Evolutionary conservation across 495 filamentous ascomycete species (phyloP).

Genomic region (Trichoderma virens): DNA sequence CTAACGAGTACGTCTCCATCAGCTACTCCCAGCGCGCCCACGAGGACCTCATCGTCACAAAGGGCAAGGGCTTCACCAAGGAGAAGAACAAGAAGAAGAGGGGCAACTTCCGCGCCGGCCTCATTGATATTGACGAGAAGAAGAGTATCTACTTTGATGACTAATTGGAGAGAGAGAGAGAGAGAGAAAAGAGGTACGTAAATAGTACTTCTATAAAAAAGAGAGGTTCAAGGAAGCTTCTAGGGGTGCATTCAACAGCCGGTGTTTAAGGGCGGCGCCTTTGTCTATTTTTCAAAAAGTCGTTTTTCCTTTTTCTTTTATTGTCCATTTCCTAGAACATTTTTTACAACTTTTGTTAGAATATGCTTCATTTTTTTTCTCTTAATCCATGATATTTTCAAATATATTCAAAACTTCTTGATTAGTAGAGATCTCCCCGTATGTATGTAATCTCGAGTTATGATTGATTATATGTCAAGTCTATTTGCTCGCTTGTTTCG

Average conservation of each 20-base stretch:
- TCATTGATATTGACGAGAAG: conserved; percentile 64
- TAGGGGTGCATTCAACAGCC: background rate
- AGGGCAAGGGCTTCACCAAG: conserved; percentile 97
- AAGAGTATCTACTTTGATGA: conserved; percentile 85
- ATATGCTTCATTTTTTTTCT: background rate
- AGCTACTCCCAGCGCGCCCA: conserved; percentile 85
- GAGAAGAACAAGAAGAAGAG: conserved; percentile 98
- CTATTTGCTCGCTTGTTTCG: no score
- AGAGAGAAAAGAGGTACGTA: background rate
- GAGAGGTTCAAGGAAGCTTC: background rate
- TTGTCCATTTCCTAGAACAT: background rate
- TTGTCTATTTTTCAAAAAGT: background rate
- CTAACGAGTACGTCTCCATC: conserved; percentile 72
- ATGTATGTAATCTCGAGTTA: no score
- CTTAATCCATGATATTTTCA: no score
- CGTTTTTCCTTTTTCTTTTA: background rate
- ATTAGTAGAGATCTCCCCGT: no score
- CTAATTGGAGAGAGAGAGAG: conserved; percentile 29
- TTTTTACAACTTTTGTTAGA: background rate
- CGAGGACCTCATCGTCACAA: conserved; percentile 79
- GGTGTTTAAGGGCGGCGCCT: conserved; percentile 4
- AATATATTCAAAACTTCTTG: background rate
- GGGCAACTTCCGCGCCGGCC: conserved; percentile 79
- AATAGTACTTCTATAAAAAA: background rate
- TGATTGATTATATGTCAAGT: no score